phyloP scores from a whole-genome alignment of 2,329 filamentous ascomycete species.

The Herpotrichia juniperi region DNA sequence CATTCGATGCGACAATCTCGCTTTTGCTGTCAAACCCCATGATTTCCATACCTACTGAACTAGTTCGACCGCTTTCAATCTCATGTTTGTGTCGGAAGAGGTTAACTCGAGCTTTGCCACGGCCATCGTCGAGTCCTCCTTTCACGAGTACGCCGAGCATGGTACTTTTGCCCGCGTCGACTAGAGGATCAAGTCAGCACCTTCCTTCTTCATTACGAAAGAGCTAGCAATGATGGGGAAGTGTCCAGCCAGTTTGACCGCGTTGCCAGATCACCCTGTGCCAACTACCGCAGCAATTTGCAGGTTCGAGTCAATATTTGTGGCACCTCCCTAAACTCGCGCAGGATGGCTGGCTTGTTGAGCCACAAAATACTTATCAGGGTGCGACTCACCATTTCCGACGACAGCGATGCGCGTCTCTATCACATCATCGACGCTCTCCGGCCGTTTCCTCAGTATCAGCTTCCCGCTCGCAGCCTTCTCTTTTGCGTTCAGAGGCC shows the following conservation, averaged over 20 bases:
- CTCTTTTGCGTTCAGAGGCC: conserved; percentile 68
- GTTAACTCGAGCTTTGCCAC: conserved; percentile 91
- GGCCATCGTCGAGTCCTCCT: conserved; percentile 90
- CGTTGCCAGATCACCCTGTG: background rate
- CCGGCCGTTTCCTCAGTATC: conserved; percentile 76
- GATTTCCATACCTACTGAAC: conserved; percentile 98
- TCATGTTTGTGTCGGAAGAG: conserved; percentile 98
- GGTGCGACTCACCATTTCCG: conserved; percentile 71
- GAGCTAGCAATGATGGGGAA: background rate
- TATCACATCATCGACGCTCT: conserved; percentile 82
- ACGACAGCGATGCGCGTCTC: conserved; percentile 97
- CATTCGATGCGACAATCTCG: conserved; percentile 79
- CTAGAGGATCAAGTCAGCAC: conserved; percentile 50
- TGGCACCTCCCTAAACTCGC: too few relatives aligned
- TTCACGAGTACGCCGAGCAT: conserved; percentile 96
- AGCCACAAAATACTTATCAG: background rate
- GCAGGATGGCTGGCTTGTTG: too few relatives aligned
- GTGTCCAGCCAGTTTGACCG: background rate
- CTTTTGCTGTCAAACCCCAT: conserved; percentile 94
- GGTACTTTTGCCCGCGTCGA: conserved; percentile 96
- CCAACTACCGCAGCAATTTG: too few relatives aligned
- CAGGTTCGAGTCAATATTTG: too few relatives aligned
- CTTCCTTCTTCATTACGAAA: background rate
- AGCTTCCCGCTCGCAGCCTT: conserved; percentile 84
- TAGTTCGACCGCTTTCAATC: conserved; percentile 92